Percentiles rank a stretch among this genome's conserved stretches.
phyloP scores from a whole-genome alignment of 345 rosid species.

The Bruguiera gymnorhiza region DNA sequence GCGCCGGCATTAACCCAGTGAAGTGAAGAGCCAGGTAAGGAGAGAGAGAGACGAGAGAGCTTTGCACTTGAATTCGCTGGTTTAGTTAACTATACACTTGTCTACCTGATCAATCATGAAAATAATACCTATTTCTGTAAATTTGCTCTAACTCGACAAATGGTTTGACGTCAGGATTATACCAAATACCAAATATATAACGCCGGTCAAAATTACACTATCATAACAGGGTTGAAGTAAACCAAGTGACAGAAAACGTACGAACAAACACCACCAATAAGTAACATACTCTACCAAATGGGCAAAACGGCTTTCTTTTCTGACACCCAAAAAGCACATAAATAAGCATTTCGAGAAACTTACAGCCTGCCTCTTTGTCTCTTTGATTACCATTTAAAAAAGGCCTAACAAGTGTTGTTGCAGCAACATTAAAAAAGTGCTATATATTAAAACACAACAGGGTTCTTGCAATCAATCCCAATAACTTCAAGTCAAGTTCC shows the following conservation, averaged over 20 bases:
- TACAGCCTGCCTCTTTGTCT: neutral
- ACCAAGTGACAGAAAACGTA: too few relatives aligned
- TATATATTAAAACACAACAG: too few relatives aligned
- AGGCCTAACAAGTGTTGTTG: too few relatives aligned
- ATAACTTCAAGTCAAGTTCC: neutral
- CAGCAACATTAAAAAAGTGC: too few relatives aligned
- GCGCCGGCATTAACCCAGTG: neutral
- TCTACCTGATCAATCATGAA: neutral
- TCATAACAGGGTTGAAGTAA: neutral
- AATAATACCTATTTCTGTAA: neutral
- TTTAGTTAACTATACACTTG: neutral
- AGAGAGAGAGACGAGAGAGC: neutral
- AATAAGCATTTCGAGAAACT: conserved; percentile 1
- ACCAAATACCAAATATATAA: too few relatives aligned
- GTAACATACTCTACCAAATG: neutral
- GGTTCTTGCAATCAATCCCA: neutral
- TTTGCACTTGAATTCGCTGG: neutral
- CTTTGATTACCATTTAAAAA: neutral
- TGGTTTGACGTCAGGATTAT: too few relatives aligned
- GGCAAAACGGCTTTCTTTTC: neutral
- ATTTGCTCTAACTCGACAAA: too few relatives aligned
- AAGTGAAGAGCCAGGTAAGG: neutral
- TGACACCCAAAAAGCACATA: neutral
- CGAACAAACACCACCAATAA: neutral
- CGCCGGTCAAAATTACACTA: too few relatives aligned